Evolutionary conservation across 768 basidiomycete species (phyloP).

Genomic region (Mycena olivaceomarginata): DNA sequence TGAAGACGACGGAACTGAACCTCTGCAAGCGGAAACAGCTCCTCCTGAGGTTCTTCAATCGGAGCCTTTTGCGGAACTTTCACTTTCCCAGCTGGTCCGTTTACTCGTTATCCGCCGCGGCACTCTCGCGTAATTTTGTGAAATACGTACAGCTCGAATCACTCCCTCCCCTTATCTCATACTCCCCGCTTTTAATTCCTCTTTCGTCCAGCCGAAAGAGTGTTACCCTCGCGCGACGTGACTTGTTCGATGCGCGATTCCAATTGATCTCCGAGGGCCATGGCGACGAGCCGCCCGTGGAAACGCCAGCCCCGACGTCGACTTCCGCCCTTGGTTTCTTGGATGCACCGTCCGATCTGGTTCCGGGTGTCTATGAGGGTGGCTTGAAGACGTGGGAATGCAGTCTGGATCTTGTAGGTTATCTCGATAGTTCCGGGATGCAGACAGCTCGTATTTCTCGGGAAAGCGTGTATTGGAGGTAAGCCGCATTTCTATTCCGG

Average conservation of each 20-base stretch:
- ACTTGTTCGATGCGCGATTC: slow-evolving; percentile 97
- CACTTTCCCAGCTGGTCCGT: slow-evolving; percentile 56
- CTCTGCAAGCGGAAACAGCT: not conserved
- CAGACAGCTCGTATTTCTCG: slow-evolving; percentile 41
- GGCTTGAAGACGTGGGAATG: slow-evolving; percentile 99
- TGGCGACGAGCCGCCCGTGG: slow-evolving; percentile 41
- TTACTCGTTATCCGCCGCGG: slow-evolving; percentile 21
- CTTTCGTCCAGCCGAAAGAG: slow-evolving; percentile 55
- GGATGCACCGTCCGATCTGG: slow-evolving; percentile 91
- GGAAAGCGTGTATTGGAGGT: slow-evolving; percentile 87
- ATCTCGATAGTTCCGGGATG: slow-evolving; percentile 64
- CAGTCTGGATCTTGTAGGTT: slow-evolving; percentile 89
- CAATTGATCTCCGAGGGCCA: slow-evolving; percentile 84
- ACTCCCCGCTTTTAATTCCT: slow-evolving; percentile 81
- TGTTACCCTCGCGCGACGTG: slow-evolving; percentile 80
- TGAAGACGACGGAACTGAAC: slow-evolving; percentile 19
- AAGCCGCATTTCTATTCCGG: slow-evolving; percentile 38
- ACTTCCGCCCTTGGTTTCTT: slow-evolving; percentile 75
- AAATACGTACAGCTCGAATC: slow-evolving; percentile 71
- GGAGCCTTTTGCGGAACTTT: slow-evolving; percentile 36
- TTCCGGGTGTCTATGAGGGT: slow-evolving; percentile 96
- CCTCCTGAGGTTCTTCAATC: not conserved
- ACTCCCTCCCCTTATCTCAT: slow-evolving; percentile 86
- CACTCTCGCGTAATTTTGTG: slow-evolving; percentile 29
- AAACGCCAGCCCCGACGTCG: slow-evolving; percentile 46